A percentile compares a stretch with the other conserved stretches of the same genome.
Evolutionary conservation across 352 stramenopile species (phyloP).

Genomic region (Pythium pectinolyticum): DNA sequence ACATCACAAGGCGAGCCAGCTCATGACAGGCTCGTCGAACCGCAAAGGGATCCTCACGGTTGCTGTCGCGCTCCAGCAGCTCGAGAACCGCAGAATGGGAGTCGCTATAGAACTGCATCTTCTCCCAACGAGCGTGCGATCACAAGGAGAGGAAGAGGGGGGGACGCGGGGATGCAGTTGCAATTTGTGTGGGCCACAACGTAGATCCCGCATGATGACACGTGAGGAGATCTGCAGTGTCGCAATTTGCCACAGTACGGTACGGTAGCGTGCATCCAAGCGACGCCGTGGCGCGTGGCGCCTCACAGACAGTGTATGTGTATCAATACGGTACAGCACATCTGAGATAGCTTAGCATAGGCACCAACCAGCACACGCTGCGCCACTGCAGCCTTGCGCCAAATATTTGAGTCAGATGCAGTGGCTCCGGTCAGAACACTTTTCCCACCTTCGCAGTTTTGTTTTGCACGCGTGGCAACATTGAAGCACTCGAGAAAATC

Average conservation of each 20-base stretch:
- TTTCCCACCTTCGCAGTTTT: no score
- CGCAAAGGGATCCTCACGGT: slow-evolving; percentile 40
- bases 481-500: slow-evolving; percentile 5
- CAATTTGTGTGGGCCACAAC: neutral
- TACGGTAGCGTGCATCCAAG: no score
- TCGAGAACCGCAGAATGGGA: slow-evolving; percentile 37
- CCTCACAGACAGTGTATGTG: no score
- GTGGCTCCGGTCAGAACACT: no score
- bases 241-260: neutral
- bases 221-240: neutral
- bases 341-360: no score
- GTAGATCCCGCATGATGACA: neutral
- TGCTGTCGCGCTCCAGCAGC: slow-evolving; percentile 29
- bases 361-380: no score
- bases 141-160: no score
- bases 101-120: slow-evolving; percentile 69
- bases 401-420: neutral
- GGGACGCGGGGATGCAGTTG: neutral
- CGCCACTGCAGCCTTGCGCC: neutral
- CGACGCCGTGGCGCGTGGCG: no score
- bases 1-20: slow-evolving; percentile 47
- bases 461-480: no score
- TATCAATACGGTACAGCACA: no score
- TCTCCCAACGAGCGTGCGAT: neutral
- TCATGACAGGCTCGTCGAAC: slow-evolving; percentile 60